Base-by-base conservation (phyloP, 805 yeast genomes). In the Saccharomyces eubayanus region DNA sequence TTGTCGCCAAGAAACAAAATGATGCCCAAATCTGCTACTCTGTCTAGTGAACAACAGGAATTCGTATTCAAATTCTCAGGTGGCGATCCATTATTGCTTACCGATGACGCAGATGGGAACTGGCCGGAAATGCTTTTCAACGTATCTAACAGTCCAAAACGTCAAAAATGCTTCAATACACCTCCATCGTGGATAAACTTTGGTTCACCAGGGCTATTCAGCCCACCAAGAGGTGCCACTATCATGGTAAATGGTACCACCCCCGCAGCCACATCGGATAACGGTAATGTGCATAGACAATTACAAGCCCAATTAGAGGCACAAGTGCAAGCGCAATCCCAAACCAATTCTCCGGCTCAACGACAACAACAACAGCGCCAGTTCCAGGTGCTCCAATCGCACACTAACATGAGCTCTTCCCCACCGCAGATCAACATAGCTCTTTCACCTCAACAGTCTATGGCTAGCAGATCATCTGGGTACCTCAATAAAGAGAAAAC, bases 31-130 rank as follows among this genome's bases (percentile, higher is more conserved):
- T 8, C 28, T 11, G 4, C 48, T 46, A 30, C 50, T 31, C 6
- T 29, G 12, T 30, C 31, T 46, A 28, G 12, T 28, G 50, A 46
- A 27, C 28, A 30, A 31, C 58, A 56, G 36, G 66, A 66, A 51
- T 63, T 62, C 29, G 69, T 67, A 5, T 67, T 67, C 50, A 67
- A 67, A 49, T 57, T 62, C 28, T 59, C 65, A 2, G 58, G 68
- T n/a, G 66, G 68, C 1, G 72, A 68, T 57, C 72, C 72, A 21
- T 51, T 68, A 24, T 51, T 68, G 28, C 55, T 66, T 27, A 65
- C 62, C 12, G 70, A 68, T 54, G 67, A 67, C 28, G 60, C 63
- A 3, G 65, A 62, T 12, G 61, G 60, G 3, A 60, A 59, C 27
- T 58, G 62, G 59, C 46, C 61, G 0, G 66, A 64, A 41, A 48